Evolutionary conservation across 2,329 filamentous ascomycete genomes (phyloP).

Genomic region (Remersonia thermophila): DNA sequence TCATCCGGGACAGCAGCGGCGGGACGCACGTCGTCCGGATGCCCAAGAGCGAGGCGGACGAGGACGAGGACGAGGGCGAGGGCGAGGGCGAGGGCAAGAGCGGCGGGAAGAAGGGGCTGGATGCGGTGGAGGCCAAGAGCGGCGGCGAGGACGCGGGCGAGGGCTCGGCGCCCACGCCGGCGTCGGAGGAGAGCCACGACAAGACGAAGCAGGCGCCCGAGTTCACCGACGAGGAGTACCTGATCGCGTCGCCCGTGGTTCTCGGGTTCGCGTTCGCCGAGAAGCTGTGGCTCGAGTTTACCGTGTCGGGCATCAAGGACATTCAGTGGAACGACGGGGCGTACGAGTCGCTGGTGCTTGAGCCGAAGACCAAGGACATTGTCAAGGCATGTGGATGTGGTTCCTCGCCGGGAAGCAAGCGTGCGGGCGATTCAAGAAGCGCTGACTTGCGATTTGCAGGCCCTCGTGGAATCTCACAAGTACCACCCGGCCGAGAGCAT

Average conservation of each 20-base stretch:
- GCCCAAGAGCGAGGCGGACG: constrained; percentile 25
- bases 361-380: constrained; percentile 47
- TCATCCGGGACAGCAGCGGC: constrained; percentile 34
- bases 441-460: constrained; percentile 24
- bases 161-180: neutral
- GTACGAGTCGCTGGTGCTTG: constrained; percentile 69
- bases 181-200: constrained; percentile 16
- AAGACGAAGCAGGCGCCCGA: constrained; percentile 29
- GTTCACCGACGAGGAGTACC: constrained; percentile 71
- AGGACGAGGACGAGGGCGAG: constrained; percentile 25
- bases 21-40: constrained; percentile 23
- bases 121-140: constrained; percentile 32
- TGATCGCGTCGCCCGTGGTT: constrained; percentile 74
- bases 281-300: constrained; percentile 84
- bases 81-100: too few species aligned
- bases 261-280: constrained; percentile 79
- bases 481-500: constrained; percentile 71
- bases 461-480: constrained; percentile 73
- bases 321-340: constrained; percentile 77
- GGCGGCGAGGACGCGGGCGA: constrained; percentile 12
- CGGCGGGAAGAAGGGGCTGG: constrained; percentile 38
- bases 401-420: neutral
- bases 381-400: constrained; percentile 39
- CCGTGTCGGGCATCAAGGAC: constrained; percentile 63
- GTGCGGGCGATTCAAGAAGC: neutral